Evolutionary conservation across 2,329 filamentous ascomycete species (phyloP), one percentile per base, ranked within the genome.

Genomic region (Fonsecaea multimorphosa): DNA sequence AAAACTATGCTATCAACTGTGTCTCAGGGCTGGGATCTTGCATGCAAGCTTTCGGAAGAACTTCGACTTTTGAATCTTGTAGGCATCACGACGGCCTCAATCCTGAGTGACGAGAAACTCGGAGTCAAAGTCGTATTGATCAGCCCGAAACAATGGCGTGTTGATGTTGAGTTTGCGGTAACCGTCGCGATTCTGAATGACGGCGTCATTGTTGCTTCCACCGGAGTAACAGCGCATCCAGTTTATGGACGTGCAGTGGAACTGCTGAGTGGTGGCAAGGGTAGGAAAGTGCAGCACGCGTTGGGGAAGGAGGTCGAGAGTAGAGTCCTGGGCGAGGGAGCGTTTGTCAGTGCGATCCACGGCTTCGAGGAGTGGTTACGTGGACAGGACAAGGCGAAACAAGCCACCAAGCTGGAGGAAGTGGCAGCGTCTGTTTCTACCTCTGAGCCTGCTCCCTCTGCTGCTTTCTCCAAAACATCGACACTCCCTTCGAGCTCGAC

Each of bases 31-130:
- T 82, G 80, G 80, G 74, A 79, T 66, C 73, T 76, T 46, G 75
- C 76, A 2, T 72, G 74, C 52, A 75, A 72, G 3, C 72, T 82
- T 7, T 77, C 80, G 58, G 76, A 81, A 63, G 80, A 82, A 67
- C 74, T 80, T 40, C 78, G 77, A 55, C 76, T 80, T 70, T 76
- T 82, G 14, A 77, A 76, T 66, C 79, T 80, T 67, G 78, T 77
- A 61, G 80, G 80, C 32, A 76, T 82, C n/a, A 81, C 79, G 8
- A 62, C 72, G 3, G 70, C 73, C n/a, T 71, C 61, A 12, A 76
- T 69, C 36, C 71, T 75, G 8, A 62, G 70, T 12, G 71, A 72
- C 56, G 71, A 72, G 60, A 71, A 64, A 32, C 66, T 73, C 5
- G 67, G 71, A 3, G 52, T 68, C 34, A 71, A 65, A 46, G 58